Base-by-base conservation (phyloP, 345 rosid species). In the Populus davidiana region DNA sequence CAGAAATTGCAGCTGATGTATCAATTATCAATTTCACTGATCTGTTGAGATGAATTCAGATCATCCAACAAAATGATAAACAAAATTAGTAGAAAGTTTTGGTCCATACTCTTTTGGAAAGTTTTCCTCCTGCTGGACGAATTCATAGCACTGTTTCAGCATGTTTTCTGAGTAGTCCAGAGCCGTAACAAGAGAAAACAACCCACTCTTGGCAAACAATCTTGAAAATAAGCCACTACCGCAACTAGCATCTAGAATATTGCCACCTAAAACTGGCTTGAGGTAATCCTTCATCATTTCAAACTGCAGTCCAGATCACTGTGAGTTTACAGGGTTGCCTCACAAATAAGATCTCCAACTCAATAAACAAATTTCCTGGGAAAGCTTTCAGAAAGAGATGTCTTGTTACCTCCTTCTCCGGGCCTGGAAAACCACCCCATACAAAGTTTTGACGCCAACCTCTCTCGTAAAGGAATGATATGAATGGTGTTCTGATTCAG, bases 81-180 rank as follows among this genome's bases (percentile, higher is more conserved):
- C n/a, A 36, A 10, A 14, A 21, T 10, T 16, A 17, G 75, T 33
- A 54, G 44, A 72, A 81, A 67, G 17, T 4, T 66, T 16, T 41
- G 36, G 71, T 33, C 70, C 80, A 21, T 85, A 94, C 98, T 91
- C 95, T 86, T 86, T 87, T 21, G 94, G 93, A 66, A 91, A 89
- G 84, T 83, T 85, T 7, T 83, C 86, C 77, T 93, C 95, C 84
- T 87, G 82, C 75, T 88, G 81, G 23, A 89, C 68, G 73, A 88
- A 87, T 25, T 91, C 93, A 50, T 88, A 88, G 83, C 98, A 94
- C 81, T 93, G 95, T 65, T 36, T 69, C 70, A 93, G 86, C 98
- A 94, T 94, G 86, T 86, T 91, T 85, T 93, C 97, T 1, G 98
- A 94, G 86, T 88, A 94, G 77, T 94, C 98, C 85, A 90, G 88